These are phyloP conservation scores for Funneliformis mosseae DNA, from an alignment of 192 early-diverging fungal species.

Conservation along the genomic window DNA sequence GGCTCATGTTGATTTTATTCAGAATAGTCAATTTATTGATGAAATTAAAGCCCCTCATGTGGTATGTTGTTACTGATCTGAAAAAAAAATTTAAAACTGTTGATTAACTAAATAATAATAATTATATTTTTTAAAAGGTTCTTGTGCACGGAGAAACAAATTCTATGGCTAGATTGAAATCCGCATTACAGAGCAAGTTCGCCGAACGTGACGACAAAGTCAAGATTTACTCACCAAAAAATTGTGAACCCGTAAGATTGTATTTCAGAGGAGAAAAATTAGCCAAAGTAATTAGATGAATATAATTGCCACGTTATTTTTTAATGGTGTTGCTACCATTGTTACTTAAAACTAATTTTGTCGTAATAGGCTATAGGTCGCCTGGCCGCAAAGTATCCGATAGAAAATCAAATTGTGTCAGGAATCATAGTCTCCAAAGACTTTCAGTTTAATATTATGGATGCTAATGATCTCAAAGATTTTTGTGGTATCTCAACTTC, in stretches of 20 bases:
- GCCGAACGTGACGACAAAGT: constrained; percentile 75
- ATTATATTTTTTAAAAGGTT: constrained; percentile 45
- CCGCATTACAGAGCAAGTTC: constrained; percentile 84
- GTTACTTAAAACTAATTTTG: neutral
- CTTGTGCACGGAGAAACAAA: constrained; percentile 97
- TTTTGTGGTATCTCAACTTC: constrained; percentile 79
- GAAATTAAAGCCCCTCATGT: constrained; percentile 90
- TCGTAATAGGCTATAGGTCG: constrained; percentile 72
- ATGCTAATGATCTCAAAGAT: constrained; percentile 77
- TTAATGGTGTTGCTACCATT: neutral
- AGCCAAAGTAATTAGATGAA: constrained; percentile 64
- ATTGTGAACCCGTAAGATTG: constrained; percentile 86
- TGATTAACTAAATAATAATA: neutral
- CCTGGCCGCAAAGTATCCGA: constrained; percentile 76
- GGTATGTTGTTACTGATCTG: constrained; percentile 44
- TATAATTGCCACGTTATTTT: neutral
- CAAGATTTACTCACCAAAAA: constrained; percentile 86
- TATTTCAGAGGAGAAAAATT: constrained; percentile 95
- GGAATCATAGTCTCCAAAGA: constrained; percentile 90
- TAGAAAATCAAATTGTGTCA: constrained; percentile 62
- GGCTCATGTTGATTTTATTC: constrained; percentile 95
- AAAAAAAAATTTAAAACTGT: neutral
- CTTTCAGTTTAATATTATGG: constrained; percentile 88
- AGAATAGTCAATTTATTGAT: constrained; percentile 97
- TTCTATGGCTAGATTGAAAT: constrained; percentile 87